Percentiles rank a stretch among this genome's conserved stretches.
Conservation (phyloP, 495 filamentous ascomycete species). For the Cercophora newfieldiana region DNA sequence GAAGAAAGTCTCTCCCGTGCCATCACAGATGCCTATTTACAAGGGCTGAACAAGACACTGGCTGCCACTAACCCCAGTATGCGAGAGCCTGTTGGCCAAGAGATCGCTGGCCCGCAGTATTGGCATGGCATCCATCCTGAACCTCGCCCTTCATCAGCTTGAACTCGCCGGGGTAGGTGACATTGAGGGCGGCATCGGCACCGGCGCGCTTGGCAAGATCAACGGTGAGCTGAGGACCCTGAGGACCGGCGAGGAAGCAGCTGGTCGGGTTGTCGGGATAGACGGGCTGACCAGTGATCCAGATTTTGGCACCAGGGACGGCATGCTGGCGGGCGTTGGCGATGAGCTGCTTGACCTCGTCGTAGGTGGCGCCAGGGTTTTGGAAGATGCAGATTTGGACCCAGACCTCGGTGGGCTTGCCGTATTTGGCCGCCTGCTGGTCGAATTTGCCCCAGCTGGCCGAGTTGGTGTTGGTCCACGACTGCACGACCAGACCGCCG, state of each 20-base stretch:
- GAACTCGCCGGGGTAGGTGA: conserved; percentile 31
- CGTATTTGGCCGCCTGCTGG: conserved; percentile 25
- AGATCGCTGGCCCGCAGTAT: conserved; percentile 29
- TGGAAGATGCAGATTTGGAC: conserved; percentile 33
- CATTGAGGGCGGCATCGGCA: conserved; percentile 22
- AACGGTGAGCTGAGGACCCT: conserved; percentile 27
- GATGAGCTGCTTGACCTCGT: conserved; percentile 34
- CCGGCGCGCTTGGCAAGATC: conserved; percentile 29
- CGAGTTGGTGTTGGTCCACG: conserved; percentile 30
- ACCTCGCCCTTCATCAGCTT: conserved; percentile 30
- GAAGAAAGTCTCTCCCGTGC: too few relatives aligned
- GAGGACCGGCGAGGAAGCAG: conserved; percentile 29
- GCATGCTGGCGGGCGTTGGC: conserved; percentile 31
- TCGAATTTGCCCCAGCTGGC: conserved; percentile 25
- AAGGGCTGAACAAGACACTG: too few relatives aligned
- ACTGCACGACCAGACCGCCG: conserved; percentile 30
- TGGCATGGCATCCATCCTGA: conserved; percentile 31
- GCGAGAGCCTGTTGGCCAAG: conserved; percentile 32
- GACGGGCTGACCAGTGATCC: conserved; percentile 32
- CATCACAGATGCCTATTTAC: too few relatives aligned
- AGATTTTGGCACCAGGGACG: conserved; percentile 29
- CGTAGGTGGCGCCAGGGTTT: conserved; percentile 27
- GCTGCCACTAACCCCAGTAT: conserved; percentile 32
- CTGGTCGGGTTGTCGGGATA: conserved; percentile 26
- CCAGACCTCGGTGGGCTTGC: conserved; percentile 27